Base-by-base conservation (phyloP, 176 grass and related monocot species). In the Olyra latifolia region DNA sequence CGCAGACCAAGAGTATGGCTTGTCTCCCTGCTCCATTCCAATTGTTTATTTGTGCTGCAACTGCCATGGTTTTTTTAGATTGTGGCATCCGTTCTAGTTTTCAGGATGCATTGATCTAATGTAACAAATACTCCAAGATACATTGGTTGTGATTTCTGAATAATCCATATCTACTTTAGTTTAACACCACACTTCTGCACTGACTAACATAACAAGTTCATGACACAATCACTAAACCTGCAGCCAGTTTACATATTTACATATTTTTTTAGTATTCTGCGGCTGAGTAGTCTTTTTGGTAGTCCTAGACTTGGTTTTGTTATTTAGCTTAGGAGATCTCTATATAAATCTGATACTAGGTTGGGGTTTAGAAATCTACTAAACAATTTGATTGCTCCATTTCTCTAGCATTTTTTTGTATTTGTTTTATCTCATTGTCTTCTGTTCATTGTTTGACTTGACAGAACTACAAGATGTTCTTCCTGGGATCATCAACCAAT, bases 381-480 rank as follows among this genome's bases (percentile, higher is more conserved):
- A 5, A 14, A 25, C 25, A 27, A 12, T 53, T 23, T 16, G 14
- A 41, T 12, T 71, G 19, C 6, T 42, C 19, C 66, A 16, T 74
- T 68, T 53, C 7, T 30, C 5, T 61, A 32, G 4, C 8, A 65
- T 55, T 56, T 62, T 0, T 8, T 20, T 25, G 19, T 35, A 27
- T 4, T 8, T n/a, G 8, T 50, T 78, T 25, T 65, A 76, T 81
- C 3, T 8, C 3, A 12, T 24, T 77, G 13, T 24, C 58, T 78
- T 66, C 11, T 27, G 52, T 2, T 39, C 57, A 80, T 52, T 23
- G 9, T 88, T 88, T 80, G 16, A 49, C 55, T 32, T 82, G 55
- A 61, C 96, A 99, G 96, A 99, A 80, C 90, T 99, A 75, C 96
- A 99, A 83, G 92, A 99, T 88, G 50, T 99, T 74, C 90, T 99